Evolutionary conservation across 2,329 filamentous ascomycete species (phyloP).

Genomic region (Xylariaceae sp.): DNA sequence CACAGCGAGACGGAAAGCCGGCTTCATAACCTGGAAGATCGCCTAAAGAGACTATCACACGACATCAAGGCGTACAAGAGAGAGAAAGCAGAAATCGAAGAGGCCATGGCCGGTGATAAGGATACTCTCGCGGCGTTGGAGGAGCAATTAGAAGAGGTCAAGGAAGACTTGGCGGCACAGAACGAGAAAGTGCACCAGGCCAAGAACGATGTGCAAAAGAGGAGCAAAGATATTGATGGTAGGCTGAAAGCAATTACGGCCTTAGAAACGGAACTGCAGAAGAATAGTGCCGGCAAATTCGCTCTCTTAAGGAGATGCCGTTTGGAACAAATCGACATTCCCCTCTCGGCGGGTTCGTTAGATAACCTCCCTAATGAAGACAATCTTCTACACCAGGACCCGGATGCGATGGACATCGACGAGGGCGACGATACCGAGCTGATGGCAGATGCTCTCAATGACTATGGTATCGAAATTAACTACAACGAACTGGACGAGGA

Average conservation of each 20-base stretch:
- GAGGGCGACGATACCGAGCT: constrained; percentile 59
- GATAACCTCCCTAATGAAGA: constrained; percentile 87
- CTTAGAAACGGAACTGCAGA: constrained; percentile 81
- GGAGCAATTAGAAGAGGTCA: constrained; percentile 64
- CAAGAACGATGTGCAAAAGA: constrained; percentile 74
- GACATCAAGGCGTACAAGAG: constrained; percentile 65
- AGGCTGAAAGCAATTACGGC: constrained; percentile 66
- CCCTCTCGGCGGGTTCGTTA: constrained; percentile 69
- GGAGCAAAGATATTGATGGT: constrained; percentile 75
- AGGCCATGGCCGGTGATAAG: constrained; percentile 64
- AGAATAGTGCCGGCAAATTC: constrained; percentile 78
- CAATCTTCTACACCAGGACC: constrained; percentile 66
- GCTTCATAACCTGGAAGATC: constrained; percentile 61
- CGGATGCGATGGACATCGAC: constrained; percentile 90
- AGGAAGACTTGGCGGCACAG: constrained; percentile 61
- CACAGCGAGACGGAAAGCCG: constrained; percentile 59
- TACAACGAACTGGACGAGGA: constrained; percentile 79
- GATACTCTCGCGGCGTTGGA: constrained; percentile 73
- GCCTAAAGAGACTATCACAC: constrained; percentile 59
- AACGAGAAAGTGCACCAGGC: constrained; percentile 73
- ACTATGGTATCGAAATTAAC: constrained; percentile 87
- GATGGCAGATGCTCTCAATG: constrained; percentile 64
- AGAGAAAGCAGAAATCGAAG: constrained; percentile 70
- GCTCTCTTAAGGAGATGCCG: constrained; percentile 81
- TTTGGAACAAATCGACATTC: constrained; percentile 86